Percentiles rank a stretch among this genome's conserved stretches.
Conservation (phyloP, 176 grass and related monocot genomes). For the Juncus effusus region DNA sequence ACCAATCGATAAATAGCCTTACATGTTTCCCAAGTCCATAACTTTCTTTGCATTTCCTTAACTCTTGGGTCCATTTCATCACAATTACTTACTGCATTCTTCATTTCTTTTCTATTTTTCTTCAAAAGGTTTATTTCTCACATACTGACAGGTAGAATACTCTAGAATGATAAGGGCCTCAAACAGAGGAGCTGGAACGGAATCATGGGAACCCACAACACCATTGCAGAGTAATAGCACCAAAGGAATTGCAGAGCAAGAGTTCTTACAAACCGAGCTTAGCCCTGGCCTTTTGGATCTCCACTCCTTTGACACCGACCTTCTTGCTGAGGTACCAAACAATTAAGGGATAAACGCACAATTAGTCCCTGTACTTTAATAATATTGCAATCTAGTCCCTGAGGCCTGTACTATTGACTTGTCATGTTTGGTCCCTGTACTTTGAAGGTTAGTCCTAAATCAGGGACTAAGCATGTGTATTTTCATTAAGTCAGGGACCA, state of each 20-base stretch:
- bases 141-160: conserved; percentile 30
- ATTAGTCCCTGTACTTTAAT: too few relatives aligned
- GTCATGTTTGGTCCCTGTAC: too few relatives aligned
- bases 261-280: conserved; percentile 23
- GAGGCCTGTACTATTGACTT: too few relatives aligned
- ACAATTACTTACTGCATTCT: not conserved
- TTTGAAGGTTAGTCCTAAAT: too few relatives aligned
- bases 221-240: conserved; percentile 25
- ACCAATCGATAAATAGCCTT: not conserved
- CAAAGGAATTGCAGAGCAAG: conserved; percentile 14
- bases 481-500: too few relatives aligned
- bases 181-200: conserved; percentile 10
- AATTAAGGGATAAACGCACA: not conserved
- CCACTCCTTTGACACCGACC: conserved; percentile 48
- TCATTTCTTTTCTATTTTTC: conserved; percentile 10
- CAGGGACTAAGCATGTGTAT: too few relatives aligned
- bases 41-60: conserved; percentile 1
- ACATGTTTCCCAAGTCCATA: not conserved
- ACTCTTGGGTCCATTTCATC: not conserved
- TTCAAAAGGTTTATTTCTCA: not conserved
- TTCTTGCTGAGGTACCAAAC: conserved; percentile 39
- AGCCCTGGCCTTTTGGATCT: conserved; percentile 53
- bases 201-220: conserved; percentile 26
- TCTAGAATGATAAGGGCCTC: conserved; percentile 39
- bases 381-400: too few relatives aligned